Conservation (phyloP, 2,329 filamentous ascomycete genomes). For the Xylariaceae sp. region DNA sequence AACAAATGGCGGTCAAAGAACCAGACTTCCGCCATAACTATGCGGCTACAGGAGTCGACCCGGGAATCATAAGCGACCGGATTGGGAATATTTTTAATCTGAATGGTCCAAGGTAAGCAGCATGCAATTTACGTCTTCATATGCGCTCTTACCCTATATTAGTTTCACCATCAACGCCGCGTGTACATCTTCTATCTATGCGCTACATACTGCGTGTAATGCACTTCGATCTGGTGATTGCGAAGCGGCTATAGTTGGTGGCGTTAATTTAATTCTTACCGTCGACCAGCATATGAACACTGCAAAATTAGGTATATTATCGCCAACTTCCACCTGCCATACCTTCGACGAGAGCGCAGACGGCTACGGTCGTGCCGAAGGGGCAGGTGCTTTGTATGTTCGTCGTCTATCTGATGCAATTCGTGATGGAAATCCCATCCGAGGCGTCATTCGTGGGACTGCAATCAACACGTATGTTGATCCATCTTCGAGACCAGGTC, state of each 20-base stretch:
- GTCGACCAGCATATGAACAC: conserved; percentile 27
- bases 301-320: conserved; percentile 31
- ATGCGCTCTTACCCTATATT: neutral
- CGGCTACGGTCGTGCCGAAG: conserved; percentile 25
- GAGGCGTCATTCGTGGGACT: conserved; percentile 20
- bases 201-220: conserved; percentile 29
- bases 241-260: conserved; percentile 33
- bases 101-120: conserved; percentile 25
- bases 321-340: conserved; percentile 28
- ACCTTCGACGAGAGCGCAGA: conserved; percentile 29
- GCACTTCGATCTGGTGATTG: conserved; percentile 29
- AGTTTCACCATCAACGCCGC: conserved; percentile 28
- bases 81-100: conserved; percentile 36
- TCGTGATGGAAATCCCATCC: conserved; percentile 22
- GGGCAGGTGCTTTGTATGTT: conserved; percentile 20
- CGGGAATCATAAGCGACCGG: conserved; percentile 34
- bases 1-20: conserved; percentile 25
- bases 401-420: conserved; percentile 27
- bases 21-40: conserved; percentile 22
- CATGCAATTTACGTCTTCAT: neutral
- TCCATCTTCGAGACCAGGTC: conserved; percentile 10
- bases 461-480: conserved; percentile 21
- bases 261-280: conserved; percentile 34
- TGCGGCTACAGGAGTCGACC: conserved; percentile 30
- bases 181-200: conserved; percentile 35